These are phyloP conservation scores for Epichloe glyceriae DNA, from an alignment of 2,329 filamentous ascomycete species.

Conservation along the genomic window DNA sequence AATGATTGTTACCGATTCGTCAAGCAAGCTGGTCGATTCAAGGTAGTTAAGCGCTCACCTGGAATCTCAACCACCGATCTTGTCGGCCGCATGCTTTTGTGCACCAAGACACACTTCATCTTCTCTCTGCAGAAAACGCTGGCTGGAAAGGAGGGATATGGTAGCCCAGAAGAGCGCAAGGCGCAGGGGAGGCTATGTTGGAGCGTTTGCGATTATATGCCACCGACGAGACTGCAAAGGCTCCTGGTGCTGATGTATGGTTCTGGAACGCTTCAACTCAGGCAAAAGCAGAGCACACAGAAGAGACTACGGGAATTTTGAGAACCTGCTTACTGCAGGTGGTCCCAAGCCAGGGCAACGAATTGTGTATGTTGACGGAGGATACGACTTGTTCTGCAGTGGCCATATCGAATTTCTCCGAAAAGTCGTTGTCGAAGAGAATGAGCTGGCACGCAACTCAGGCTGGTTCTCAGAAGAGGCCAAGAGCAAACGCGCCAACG, in stretches of 20 bases:
- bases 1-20: constrained; percentile 98
- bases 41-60: constrained; percentile 90
- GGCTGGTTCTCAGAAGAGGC: constrained; percentile 65
- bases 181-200: constrained; percentile 55
- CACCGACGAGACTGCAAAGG: constrained; percentile 67
- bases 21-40: constrained; percentile 85
- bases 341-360: constrained; percentile 64
- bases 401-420: constrained; percentile 93
- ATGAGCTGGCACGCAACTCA: constrained; percentile 48
- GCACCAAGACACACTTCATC: constrained; percentile 90
- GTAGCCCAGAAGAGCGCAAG: constrained; percentile 53
- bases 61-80: constrained; percentile 95
- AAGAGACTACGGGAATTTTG: constrained; percentile 51
- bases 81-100: constrained; percentile 94
- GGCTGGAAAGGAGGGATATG: constrained; percentile 58
- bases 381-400: constrained; percentile 91
- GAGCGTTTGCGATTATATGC: constrained; percentile 76
- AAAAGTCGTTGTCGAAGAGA: constrained; percentile 60
- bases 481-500: constrained; percentile 46
- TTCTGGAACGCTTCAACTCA: constrained; percentile 55
- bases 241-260: constrained; percentile 74
- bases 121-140: constrained; percentile 60
- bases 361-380: constrained; percentile 89
- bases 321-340: constrained; percentile 56
- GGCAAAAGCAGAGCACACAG: constrained; percentile 28